Conservation (phyloP, 129 eudicot species). For the Ambrosia artemisiifolia region DNA sequence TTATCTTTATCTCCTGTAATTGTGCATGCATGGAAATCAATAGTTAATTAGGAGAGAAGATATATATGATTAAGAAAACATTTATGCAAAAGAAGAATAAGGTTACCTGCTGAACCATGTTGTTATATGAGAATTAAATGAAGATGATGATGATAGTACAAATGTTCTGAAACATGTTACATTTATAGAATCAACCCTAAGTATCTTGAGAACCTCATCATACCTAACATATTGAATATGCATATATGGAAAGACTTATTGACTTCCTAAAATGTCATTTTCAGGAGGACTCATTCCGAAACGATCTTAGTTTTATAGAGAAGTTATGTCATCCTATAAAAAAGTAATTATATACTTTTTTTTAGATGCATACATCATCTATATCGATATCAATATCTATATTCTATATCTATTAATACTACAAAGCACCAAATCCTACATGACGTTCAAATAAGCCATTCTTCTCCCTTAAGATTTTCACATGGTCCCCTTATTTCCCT, state of each 20-base stretch:
- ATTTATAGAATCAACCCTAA: background rate
- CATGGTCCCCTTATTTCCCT: too few species aligned
- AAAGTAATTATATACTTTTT: background rate
- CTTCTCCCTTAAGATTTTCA: too few species aligned
- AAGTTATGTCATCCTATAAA: background rate
- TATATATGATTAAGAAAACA: too few species aligned
- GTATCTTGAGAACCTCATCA: background rate
- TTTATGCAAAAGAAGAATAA: too few species aligned
- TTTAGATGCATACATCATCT: too few species aligned
- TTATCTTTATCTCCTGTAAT: slow-evolving; percentile 34
- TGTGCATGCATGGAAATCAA: background rate
- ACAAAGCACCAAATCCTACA: too few species aligned
- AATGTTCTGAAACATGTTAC: background rate
- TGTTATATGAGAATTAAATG: background rate
- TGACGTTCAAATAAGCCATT: too few species aligned
- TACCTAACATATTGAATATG: slow-evolving; percentile 14
- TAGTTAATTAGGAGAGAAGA: too few species aligned
- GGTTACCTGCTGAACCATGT: too few species aligned
- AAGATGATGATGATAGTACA: background rate
- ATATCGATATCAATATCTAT: too few species aligned
- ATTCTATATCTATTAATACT: too few species aligned
- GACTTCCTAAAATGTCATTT: slow-evolving; percentile 4
- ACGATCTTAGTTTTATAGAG: background rate
- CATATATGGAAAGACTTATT: slow-evolving; percentile 20
- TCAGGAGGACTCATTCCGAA: background rate